Base-by-base conservation (phyloP, 2,329 filamentous ascomycete species). In the Ceratocystis albifundus region DNA sequence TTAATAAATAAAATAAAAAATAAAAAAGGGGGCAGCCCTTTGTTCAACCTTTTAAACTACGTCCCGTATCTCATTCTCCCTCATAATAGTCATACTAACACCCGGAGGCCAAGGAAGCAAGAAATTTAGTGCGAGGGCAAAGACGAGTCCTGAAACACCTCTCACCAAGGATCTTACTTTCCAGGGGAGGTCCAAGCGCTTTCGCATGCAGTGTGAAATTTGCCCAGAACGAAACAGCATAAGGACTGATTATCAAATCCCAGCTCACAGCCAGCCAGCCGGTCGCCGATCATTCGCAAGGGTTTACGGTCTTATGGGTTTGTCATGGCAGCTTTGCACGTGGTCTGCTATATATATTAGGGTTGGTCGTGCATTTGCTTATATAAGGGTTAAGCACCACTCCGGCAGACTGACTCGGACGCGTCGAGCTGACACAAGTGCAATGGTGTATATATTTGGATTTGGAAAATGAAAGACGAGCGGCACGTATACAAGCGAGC, bases 121-220 rank as follows among this genome's bases (percentile, higher is more conserved):
- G 53, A 59, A 30, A 59, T 59, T 32, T 59, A 59, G 28, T 17
- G 4, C 7, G 12, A 59, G 32, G 12, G 53, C 53, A 59, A 59
- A 32, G 53, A 36, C 53, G 36, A 59, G 7, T n/a, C 28, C 53
- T 59, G 53, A 59, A 59, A 59, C 53, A 32, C 25, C 28, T 57
- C 30, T 28, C 32, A 59, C 17, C 53, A 59, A 32, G 53, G 53
- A 59, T 59, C 28, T 12, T 32, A 20, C 53, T 59, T 25, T 32
- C 32, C 48, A 12, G 48, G 12, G 15, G 53, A 32, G 53, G 53
- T 12, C 53, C 28, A 32, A 59, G 53, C 53, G 22, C 25, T 36
- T 36, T 36, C 32, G 8, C 10, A 36, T 3, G 32, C 32, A 36
- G 8, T 12, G 32, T 36, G 10, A 36, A 36, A 36, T 36, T 36